These are phyloP conservation scores for Ephemerocybe angulata DNA, from an alignment of 768 basidiomycete species.

Conservation along the genomic window DNA sequence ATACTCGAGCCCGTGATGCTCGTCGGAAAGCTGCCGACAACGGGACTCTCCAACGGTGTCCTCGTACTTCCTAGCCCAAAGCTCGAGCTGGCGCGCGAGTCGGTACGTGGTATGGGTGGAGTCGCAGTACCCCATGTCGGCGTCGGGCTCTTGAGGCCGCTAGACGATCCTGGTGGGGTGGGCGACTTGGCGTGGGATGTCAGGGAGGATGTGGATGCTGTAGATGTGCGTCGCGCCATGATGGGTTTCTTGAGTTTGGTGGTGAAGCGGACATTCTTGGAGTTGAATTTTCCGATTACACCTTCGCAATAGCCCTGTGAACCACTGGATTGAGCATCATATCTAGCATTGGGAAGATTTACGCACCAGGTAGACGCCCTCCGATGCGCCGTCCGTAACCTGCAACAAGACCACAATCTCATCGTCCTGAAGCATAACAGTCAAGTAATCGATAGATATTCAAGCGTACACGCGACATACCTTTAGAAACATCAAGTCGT, in stretches of 20 bases:
- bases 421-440: constrained; percentile 52
- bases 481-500: constrained; percentile 87
- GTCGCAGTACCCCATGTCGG: neutral
- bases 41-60: neutral
- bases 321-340: neutral
- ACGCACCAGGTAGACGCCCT: constrained; percentile 58
- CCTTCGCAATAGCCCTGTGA: constrained; percentile 81
- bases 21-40: neutral
- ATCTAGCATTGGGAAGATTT: neutral
- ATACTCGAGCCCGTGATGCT: neutral
- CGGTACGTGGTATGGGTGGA: neutral
- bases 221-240: constrained; percentile 59
- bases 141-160: constrained; percentile 3
- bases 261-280: constrained; percentile 62
- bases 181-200: constrained; percentile 20
- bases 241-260: constrained; percentile 76
- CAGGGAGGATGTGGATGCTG: constrained; percentile 9
- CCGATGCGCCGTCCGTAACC: constrained; percentile 38
- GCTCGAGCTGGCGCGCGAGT: neutral
- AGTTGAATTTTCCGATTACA: constrained; percentile 74
- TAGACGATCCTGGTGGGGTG: constrained; percentile 14
- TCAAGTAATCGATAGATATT: constrained; percentile 1
- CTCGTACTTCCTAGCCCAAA: no score
- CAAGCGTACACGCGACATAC: constrained; percentile 33
- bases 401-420: constrained; percentile 78